phyloP scores from a whole-genome alignment of 768 basidiomycete genomes.

The Boletus fagicola region DNA sequence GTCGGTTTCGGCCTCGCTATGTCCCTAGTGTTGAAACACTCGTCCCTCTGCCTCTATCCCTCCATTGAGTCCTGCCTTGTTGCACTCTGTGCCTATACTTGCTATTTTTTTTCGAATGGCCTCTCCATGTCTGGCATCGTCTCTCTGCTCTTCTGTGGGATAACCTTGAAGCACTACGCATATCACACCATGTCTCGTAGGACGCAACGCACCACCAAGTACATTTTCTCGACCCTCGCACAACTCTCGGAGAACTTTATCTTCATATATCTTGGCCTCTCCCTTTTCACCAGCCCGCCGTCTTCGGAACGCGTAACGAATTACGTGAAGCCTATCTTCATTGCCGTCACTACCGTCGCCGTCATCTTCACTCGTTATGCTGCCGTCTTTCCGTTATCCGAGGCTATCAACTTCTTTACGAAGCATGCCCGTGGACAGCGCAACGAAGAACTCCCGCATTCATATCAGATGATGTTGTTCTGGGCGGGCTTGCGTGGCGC shows the following conservation, averaged over 20 bases:
- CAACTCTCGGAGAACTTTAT: slow-evolving; percentile 98
- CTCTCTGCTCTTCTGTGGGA: slow-evolving; percentile 96
- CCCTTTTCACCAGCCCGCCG: slow-evolving; percentile 89
- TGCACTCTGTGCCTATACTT: slow-evolving; percentile 90
- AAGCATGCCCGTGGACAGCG: slow-evolving; percentile 82
- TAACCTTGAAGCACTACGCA: slow-evolving; percentile 99
- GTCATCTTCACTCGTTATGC: slow-evolving; percentile 95
- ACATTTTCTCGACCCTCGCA: slow-evolving; percentile 92
- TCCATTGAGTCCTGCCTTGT: slow-evolving; percentile 97
- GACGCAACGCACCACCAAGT: slow-evolving; percentile 92
- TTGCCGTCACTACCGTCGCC: slow-evolving; percentile 84
- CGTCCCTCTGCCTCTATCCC: slow-evolving; percentile 81
- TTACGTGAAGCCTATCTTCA: slow-evolving; percentile 95
- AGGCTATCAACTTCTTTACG: slow-evolving; percentile 92
- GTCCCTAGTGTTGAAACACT: slow-evolving; percentile 93
- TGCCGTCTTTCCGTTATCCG: slow-evolving; percentile 93
- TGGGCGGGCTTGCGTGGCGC: slow-evolving; percentile 98
- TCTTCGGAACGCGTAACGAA: slow-evolving; percentile 71
- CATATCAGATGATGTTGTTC: slow-evolving; percentile 99
- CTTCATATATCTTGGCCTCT: slow-evolving; percentile 97
- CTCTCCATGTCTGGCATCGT: slow-evolving; percentile 95
- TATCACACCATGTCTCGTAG: slow-evolving; percentile 98
- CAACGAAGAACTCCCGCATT: slow-evolving; percentile 89
- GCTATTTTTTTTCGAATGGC: slow-evolving; percentile 99
- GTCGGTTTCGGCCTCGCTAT: slow-evolving; percentile 88